These are phyloP conservation scores for Phytophthora tentaculata DNA, from an alignment of 352 stramenopile genomes.

Conservation along the genomic window DNA sequence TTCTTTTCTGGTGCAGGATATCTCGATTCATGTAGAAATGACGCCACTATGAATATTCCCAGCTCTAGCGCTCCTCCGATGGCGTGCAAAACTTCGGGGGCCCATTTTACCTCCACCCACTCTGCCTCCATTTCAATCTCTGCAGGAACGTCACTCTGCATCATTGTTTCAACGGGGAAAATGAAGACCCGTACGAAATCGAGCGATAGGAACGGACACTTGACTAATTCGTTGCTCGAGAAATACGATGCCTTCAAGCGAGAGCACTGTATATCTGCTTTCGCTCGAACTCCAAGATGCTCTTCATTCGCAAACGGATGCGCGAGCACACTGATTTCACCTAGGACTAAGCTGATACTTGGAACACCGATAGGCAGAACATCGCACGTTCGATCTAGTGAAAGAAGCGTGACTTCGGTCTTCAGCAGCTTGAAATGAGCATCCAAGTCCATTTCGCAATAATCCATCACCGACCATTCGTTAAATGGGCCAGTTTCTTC, in stretches of 20 bases:
- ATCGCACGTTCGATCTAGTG: constrained; percentile 42
- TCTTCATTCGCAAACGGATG: constrained; percentile 64
- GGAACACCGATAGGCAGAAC: constrained; percentile 60
- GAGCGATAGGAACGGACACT: constrained; percentile 59
- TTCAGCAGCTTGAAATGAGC: constrained; percentile 69
- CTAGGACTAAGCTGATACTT: constrained; percentile 45
- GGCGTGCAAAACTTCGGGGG: constrained; percentile 60
- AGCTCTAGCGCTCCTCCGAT: constrained; percentile 71
- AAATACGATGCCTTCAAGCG: constrained; percentile 59
- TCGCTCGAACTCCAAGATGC: constrained; percentile 64
- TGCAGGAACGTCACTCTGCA: constrained; percentile 40
- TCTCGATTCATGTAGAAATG: constrained; percentile 42
- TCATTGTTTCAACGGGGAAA: constrained; percentile 48
- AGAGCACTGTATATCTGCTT: constrained; percentile 66
- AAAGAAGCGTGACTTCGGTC: constrained; percentile 43
- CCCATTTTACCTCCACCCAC: constrained; percentile 80
- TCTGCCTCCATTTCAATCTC: constrained; percentile 81
- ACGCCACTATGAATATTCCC: constrained; percentile 44
- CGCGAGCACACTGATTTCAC: constrained; percentile 63
- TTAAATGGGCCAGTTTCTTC: neutral
- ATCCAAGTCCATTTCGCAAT: constrained; percentile 50
- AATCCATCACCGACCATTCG: constrained; percentile 14
- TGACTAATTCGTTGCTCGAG: constrained; percentile 20
- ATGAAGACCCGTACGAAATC: constrained; percentile 76
- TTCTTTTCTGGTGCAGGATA: neutral